Evolutionary conservation across 140 eudicot species (phyloP).

Genomic region (Senecio squalidus): DNA sequence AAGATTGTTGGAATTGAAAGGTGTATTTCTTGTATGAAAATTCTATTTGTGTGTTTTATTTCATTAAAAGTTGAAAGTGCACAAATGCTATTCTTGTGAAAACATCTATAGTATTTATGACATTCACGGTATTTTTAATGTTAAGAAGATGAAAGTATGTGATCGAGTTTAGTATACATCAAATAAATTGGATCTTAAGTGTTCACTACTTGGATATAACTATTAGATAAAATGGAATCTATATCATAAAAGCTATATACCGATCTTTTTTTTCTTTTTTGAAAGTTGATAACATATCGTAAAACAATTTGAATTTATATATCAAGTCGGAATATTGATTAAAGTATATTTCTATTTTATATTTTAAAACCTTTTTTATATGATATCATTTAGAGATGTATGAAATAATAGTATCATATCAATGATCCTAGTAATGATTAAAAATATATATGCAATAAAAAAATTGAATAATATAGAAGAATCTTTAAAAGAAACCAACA

Average conservation of each 20-base stretch:
- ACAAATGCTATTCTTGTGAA: background rate
- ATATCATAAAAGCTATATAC: too few species aligned
- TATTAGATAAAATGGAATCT: too few species aligned
- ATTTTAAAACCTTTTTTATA: too few species aligned
- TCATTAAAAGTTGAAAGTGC: background rate
- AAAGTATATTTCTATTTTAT: too few species aligned
- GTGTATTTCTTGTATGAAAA: too few species aligned
- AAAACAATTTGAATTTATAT: too few species aligned
- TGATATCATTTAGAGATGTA: background rate
- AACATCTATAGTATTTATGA: background rate
- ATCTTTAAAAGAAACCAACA: conserved; percentile 11
- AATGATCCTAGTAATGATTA: background rate
- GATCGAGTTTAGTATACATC: too few species aligned
- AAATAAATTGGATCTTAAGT: too few species aligned
- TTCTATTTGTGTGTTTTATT: background rate
- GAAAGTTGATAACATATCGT: too few species aligned
- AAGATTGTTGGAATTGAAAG: background rate
- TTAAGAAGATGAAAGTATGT: background rate
- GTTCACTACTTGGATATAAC: too few species aligned
- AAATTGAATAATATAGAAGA: background rate
- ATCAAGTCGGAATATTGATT: too few species aligned
- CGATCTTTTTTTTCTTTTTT: too few species aligned
- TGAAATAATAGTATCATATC: background rate
- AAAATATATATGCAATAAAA: background rate
- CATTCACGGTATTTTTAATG: background rate